A percentile compares a stretch with the other conserved stretches of the same genome.
These are phyloP conservation scores for Euphorbia celastroides DNA, from an alignment of 441 rosid genomes.

Conservation along the genomic window DNA sequence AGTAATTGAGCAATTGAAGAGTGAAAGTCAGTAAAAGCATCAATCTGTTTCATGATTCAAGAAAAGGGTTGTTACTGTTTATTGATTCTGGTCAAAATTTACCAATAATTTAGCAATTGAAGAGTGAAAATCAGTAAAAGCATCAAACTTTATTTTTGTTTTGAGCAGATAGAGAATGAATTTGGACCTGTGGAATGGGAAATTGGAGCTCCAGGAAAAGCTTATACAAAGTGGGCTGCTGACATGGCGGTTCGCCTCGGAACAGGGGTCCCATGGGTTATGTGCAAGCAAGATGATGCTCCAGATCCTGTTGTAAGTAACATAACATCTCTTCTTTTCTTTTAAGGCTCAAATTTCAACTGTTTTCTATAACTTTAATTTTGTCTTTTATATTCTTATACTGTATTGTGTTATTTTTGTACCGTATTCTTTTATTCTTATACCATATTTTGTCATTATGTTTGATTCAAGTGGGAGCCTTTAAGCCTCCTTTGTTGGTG, in stretches of 20 bases:
- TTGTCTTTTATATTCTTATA: conserved; percentile 10
- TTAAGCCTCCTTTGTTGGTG: conserved; percentile 14
- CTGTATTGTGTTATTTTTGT: conserved; percentile 18
- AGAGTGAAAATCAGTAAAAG: background rate
- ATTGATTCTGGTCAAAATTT: background rate
- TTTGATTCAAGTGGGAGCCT: background rate
- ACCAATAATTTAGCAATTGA: background rate
- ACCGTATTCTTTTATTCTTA: too few relatives aligned
- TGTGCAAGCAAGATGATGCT: too few relatives aligned
- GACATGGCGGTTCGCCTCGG: conserved; percentile 84
- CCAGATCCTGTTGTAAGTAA: conserved; percentile 73
- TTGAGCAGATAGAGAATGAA: conserved; percentile 85
- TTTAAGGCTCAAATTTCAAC: too few relatives aligned
- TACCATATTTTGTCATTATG: too few relatives aligned
- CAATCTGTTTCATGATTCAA: too few relatives aligned
- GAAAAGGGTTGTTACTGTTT: too few relatives aligned
- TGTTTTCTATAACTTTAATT: conserved; percentile 15
- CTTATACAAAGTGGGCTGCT: conserved; percentile 88
- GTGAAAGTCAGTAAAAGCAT: background rate
- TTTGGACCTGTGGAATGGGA: conserved; percentile 84
- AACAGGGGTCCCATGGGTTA: conserved; percentile 98
- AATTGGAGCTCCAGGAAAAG: conserved; percentile 61
- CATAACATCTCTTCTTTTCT: background rate
- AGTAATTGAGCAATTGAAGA: background rate
- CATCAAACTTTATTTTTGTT: conserved; percentile 11